A percentile compares a stretch with the other conserved stretches of the same genome.
Conservation (phyloP, 768 basidiomycete species). For the Calocybe cyanea region DNA sequence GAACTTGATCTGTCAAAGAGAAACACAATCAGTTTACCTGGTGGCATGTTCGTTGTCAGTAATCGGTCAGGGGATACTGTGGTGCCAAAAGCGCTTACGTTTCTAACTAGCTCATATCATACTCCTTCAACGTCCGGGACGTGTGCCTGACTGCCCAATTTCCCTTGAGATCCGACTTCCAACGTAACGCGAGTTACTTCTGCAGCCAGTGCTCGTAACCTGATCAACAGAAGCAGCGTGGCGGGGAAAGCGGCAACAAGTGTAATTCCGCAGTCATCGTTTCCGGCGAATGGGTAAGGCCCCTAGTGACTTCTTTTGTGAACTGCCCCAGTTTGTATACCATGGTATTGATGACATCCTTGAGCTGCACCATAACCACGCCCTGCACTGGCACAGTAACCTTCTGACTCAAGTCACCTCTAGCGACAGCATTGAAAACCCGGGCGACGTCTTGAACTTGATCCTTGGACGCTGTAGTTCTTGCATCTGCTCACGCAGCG, state of each 20-base stretch:
- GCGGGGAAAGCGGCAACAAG: too few relatives aligned
- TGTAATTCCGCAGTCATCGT: too few relatives aligned
- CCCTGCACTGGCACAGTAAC: conserved; percentile 78
- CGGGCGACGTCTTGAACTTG: conserved; percentile 82
- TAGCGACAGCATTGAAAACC: conserved; percentile 77
- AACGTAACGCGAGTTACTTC: conserved; percentile 83
- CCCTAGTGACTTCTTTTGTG: conserved; percentile 87
- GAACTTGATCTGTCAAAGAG: conserved; percentile 76
- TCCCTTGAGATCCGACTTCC: conserved; percentile 86
- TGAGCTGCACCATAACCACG: conserved; percentile 76
- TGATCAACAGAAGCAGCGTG: too few relatives aligned
- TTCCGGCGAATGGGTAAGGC: too few relatives aligned
- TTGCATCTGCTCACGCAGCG: conserved; percentile 30
- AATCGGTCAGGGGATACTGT: neutral
- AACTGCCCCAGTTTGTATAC: conserved; percentile 74
- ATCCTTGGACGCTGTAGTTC: conserved; percentile 73
- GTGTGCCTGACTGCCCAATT: conserved; percentile 82
- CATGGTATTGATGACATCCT: conserved; percentile 75
- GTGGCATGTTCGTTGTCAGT: neutral
- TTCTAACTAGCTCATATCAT: conserved; percentile 79
- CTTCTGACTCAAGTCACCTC: conserved; percentile 73
- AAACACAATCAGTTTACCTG: conserved; percentile 81
- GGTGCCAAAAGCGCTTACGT: conserved; percentile 41
- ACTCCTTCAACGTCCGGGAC: conserved; percentile 91
- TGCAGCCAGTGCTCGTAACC: conserved; percentile 62